Evolutionary conservation across 2,329 filamentous ascomycete genomes (phyloP).

Genomic region (Escovopsis sp.): DNA sequence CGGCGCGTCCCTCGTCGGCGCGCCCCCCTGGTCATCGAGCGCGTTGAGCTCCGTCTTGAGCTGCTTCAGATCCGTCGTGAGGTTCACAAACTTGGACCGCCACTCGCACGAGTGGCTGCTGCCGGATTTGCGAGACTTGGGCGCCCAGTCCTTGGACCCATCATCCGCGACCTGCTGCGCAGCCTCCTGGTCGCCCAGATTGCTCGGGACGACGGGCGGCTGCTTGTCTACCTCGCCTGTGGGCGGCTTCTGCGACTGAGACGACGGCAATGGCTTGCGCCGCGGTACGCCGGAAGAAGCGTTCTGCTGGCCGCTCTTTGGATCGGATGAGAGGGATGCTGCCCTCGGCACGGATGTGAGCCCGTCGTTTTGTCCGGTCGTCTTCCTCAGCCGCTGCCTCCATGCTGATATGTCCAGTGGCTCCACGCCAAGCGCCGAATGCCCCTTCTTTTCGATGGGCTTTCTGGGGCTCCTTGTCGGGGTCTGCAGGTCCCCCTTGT

Average conservation of each 20-base stretch:
- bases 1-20: not conserved
- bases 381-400: slow-evolving; percentile 3
- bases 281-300: too few species aligned
- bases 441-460: too few species aligned
- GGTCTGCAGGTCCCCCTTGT: not conserved
- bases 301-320: not conserved
- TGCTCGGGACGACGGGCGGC: too few species aligned
- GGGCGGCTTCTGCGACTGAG: too few species aligned
- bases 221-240: not conserved
- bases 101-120: slow-evolving; percentile 4
- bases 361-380: not conserved
- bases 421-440: not conserved
- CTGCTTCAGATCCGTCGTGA: slow-evolving; percentile 4
- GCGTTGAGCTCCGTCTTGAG: slow-evolving; percentile 2
- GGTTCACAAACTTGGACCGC: slow-evolving; percentile 3
- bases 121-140: not conserved
- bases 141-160: not conserved
- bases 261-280: too few species aligned
- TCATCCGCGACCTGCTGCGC: not conserved
- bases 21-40: not conserved
- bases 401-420: slow-evolving; percentile 1
- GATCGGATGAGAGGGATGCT: not conserved
- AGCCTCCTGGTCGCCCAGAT: not conserved
- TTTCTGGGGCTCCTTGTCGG: not conserved
- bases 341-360: not conserved